phyloP scores from a whole-genome alignment of 257 asterid species.

The Phtheirospermum japonicum region DNA sequence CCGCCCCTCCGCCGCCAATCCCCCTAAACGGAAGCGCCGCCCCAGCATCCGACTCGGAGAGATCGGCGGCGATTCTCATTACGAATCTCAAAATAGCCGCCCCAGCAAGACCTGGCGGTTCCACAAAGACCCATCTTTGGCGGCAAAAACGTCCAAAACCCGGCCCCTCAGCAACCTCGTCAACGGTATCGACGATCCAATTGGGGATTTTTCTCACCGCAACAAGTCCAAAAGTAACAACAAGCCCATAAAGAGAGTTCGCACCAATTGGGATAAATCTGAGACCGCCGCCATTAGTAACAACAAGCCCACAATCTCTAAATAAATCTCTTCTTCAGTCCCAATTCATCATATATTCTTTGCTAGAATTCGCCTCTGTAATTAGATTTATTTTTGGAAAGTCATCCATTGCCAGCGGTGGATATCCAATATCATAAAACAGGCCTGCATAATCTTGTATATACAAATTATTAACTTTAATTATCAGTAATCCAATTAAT shows the following conservation, averaged over 20 bases:
- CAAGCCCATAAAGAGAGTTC: slow-evolving; percentile 63
- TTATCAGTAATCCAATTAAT: too few relatives aligned
- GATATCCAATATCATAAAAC: slow-evolving; percentile 28
- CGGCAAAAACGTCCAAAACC: slow-evolving; percentile 72
- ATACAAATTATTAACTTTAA: too few relatives aligned
- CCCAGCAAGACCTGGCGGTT: slow-evolving; percentile 64
- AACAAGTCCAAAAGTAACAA: slow-evolving; percentile 56
- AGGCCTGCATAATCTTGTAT: slow-evolving; percentile 38
- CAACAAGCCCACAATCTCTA: too few relatives aligned
- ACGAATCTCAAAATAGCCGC: slow-evolving; percentile 59
- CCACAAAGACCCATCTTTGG: slow-evolving; percentile 76
- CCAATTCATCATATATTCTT: slow-evolving; percentile 27
- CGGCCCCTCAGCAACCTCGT: slow-evolving; percentile 92
- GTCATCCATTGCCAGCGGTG: slow-evolving; percentile 39
- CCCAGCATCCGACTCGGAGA: slow-evolving; percentile 98
- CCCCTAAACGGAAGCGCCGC: slow-evolving; percentile 92
- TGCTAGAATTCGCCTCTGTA: slow-evolving; percentile 22
- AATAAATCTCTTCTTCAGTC: too few relatives aligned
- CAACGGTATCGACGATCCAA: slow-evolving; percentile 40
- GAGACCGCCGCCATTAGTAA: slow-evolving; percentile 42
- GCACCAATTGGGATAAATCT: slow-evolving; percentile 76
- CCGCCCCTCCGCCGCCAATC: slow-evolving; percentile 46
- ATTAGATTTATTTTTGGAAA: slow-evolving; percentile 40
- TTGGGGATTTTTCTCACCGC: slow-evolving; percentile 39
- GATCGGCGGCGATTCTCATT: slow-evolving; percentile 81